These are phyloP conservation scores for Zygoascus ofunaensis DNA, from an alignment of 805 yeast species.

Conservation along the genomic window DNA sequence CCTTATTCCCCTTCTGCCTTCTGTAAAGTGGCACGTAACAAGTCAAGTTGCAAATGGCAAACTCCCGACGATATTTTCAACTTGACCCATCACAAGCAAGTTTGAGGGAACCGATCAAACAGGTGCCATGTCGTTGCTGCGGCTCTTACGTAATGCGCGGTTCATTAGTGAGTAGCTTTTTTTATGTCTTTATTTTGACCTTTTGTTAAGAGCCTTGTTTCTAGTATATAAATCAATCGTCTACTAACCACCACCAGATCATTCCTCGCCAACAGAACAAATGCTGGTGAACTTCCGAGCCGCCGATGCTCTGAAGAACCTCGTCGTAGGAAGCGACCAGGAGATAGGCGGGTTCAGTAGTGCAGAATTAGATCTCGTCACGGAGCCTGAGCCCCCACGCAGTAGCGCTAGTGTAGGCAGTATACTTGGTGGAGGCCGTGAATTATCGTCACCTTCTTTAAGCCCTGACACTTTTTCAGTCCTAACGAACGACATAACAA, in stretches of 20 bases:
- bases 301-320: constrained; percentile 35
- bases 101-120: too few relatives aligned
- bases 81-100: too few relatives aligned
- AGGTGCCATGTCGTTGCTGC: background rate
- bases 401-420: too few relatives aligned
- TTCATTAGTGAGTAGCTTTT: background rate
- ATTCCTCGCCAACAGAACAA: constrained; percentile 21
- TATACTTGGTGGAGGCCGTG: too few relatives aligned
- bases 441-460: constrained; percentile 9
- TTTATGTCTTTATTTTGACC: background rate
- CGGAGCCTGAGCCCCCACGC: too few relatives aligned
- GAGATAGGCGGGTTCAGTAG: constrained; percentile 75
- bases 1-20: too few relatives aligned
- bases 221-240: too few relatives aligned
- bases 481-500: background rate
- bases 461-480: background rate
- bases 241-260: constrained; percentile 2
- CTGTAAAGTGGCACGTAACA: too few relatives aligned
- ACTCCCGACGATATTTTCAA: too few relatives aligned
- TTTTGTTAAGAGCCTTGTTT: too few relatives aligned
- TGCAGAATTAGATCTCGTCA: constrained; percentile 39
- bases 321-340: constrained; percentile 59
- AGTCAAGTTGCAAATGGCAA: too few relatives aligned
- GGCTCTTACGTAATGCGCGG: background rate
- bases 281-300: constrained; percentile 51